A percentile compares a stretch with the other conserved stretches of the same genome.
These are phyloP conservation scores for Favolaschia claudopus DNA, from an alignment of 768 basidiomycete genomes.

Conservation along the genomic window DNA sequence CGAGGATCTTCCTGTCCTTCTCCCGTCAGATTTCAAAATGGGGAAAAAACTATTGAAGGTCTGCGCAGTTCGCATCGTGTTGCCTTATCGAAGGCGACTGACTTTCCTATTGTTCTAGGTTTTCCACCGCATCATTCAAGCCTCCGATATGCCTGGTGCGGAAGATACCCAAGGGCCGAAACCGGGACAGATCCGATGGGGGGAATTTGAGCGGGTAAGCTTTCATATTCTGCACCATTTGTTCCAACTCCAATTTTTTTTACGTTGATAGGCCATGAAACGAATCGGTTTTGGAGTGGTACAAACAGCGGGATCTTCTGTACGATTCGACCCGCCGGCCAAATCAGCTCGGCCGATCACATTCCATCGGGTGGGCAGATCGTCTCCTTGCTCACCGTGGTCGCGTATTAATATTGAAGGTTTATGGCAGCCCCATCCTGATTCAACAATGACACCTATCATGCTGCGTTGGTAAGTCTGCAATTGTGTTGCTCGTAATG, in stretches of 20 bases:
- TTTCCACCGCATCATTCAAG: conserved; percentile 26
- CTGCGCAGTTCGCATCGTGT: background rate
- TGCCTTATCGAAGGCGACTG: background rate
- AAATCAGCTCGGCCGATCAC: conserved; percentile 25
- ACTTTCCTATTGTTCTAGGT: conserved; percentile 1
- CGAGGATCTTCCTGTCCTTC: conserved; percentile 7
- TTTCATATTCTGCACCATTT: background rate
- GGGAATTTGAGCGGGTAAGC: conserved; percentile 26
- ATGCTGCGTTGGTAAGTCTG: conserved; percentile 26
- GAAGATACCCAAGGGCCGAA: conserved; percentile 11
- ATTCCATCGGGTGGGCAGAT: conserved; percentile 27
- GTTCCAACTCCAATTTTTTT: background rate
- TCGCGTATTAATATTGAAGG: too few relatives aligned
- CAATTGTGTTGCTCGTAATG: background rate
- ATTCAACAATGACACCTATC: conserved; percentile 23
- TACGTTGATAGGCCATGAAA: conserved; percentile 22
- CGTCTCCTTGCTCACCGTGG: background rate
- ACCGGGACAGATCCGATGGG: conserved; percentile 30
- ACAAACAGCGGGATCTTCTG: conserved; percentile 28
- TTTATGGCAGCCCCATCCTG: conserved; percentile 31
- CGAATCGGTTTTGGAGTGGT: conserved; percentile 26
- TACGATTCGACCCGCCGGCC: conserved; percentile 30
- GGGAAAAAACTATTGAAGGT: conserved; percentile 28
- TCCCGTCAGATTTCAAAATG: conserved; percentile 25
- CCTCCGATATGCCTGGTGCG: too few relatives aligned